Base-by-base conservation (phyloP, 2,329 filamentous ascomycete species). In the Juglanconis oblonga region DNA sequence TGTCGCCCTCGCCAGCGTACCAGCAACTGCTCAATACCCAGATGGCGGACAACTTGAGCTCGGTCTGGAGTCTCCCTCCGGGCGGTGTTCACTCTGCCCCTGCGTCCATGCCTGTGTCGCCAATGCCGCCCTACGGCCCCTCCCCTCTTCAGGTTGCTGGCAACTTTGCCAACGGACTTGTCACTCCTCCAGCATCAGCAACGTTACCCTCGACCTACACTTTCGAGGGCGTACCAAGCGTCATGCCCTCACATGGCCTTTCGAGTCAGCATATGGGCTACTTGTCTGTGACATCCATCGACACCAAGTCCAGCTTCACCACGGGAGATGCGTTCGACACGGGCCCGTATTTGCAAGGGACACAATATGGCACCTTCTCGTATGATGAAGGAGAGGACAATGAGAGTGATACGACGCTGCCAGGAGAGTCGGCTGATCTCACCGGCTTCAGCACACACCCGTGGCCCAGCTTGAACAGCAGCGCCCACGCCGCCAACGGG, bases 1-100 rank as follows among this genome's bases (percentile, higher is more conserved):
- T 83, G 80, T 83, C 81, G 7, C 82, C 82, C 1, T 80, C 78
- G 55, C 81, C 78, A 2, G 70, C 71, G 14, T 80, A 74, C 65
- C 77, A 78, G 64, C 81, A 85, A 65, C 81, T 84, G 62, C 69
- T 84, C 59, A 76, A 76, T 49, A 79, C 82, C 0, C 75, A 76
- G 40, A 86, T 86, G 82, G 82, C 78, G 59, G 84, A 87, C 71
- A 82, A 82, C 57, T 80, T 86, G 62, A 76, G 74, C 68, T 71
- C 76, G 4, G 71, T 77, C 4, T 85, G 82, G 77, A 53, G 33
- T 32, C 42, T 61, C 13, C 40, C 53, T 8, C 44, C 51, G 36
- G 47, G 35, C 7, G 54, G 53, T 14, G 52, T 47, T 14, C 54
- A 55, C 9, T 64, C 59, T 40, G 61, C 57, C 31, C 55, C 47